phyloP scores from a whole-genome alignment of 805 yeast genomes.

The Wickerhamiella lipophila region DNA sequence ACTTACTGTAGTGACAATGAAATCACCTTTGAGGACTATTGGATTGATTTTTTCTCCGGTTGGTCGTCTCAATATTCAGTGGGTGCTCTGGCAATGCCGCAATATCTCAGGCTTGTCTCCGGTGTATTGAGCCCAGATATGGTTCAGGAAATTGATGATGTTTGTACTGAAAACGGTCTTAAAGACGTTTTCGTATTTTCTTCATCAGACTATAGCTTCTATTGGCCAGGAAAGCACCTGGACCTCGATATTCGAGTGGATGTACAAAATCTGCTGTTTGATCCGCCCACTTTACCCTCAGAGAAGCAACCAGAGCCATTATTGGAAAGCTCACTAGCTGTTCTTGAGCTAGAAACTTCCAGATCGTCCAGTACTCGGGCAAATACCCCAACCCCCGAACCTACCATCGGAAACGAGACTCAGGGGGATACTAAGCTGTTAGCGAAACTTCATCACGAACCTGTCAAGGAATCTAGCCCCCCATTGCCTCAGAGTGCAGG shows the following conservation, averaged over 20 bases:
- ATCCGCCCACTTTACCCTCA: not conserved
- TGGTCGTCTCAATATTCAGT: not conserved
- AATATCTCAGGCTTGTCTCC: constrained; percentile 17
- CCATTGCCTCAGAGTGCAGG: not conserved
- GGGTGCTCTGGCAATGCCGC: constrained; percentile 5
- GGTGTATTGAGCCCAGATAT: constrained; percentile 57
- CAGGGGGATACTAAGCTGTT: not conserved
- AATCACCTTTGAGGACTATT: not conserved
- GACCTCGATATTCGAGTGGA: constrained; percentile 11
- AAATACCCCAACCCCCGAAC: not conserved
- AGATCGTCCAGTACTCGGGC: not conserved
- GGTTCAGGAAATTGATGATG: constrained; percentile 55
- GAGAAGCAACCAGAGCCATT: not conserved
- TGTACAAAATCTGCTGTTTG: constrained; percentile 17
- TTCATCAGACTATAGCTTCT: constrained; percentile 12
- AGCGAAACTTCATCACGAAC: not conserved
- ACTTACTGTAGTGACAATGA: not conserved
- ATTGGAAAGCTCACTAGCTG: not conserved
- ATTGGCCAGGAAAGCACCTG: constrained; percentile 16
- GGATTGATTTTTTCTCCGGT: constrained; percentile 9
- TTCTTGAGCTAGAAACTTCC: not conserved
- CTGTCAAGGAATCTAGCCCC: not conserved
- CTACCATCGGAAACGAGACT: not conserved
- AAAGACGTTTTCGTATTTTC: constrained; percentile 15
- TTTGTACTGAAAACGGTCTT: constrained; percentile 47